Evolutionary conservation across 257 asterid species (phyloP), one percentile per base, ranked within the genome.

Genomic region (Leonotis leonurus): DNA sequence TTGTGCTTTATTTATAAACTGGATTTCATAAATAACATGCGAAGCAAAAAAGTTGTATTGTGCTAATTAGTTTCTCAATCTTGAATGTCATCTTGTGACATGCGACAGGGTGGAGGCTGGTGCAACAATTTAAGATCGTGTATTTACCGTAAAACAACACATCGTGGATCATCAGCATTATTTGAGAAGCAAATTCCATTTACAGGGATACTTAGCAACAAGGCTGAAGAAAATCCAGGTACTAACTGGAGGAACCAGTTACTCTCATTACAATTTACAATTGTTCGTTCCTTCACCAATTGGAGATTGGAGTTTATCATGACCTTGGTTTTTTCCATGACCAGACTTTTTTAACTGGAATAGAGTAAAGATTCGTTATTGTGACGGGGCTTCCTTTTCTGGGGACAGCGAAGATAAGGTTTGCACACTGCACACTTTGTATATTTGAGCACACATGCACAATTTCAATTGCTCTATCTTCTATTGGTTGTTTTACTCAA

Each of bases 41-140:
- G n/a, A n/a, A n/a, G n/a, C n/a, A n/a, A n/a, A n/a, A n/a, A n/a
- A n/a, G n/a, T n/a, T n/a, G n/a, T n/a, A n/a, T n/a, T n/a, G 3
- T n/a, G n/a, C n/a, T n/a, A n/a, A 57, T 57, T 24, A 51, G 0
- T 26, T 33, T 30, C 33, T 16, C 21, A 27, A 30, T 20, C 35
- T 16, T 16, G 18, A 46, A 54, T 21, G 61, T 53, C 44, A 59
- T 70, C 51, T n/a, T 37, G 60, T 35, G 7, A 66, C 39, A 66
- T 68, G 56, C 70, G 72, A 55, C 85, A 93, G 99, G 99, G 99
- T 69, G 99, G 99, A 74, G 99, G 99, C 35, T 93, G 99, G 99
- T 93, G 97, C 75, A 89, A 87, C 85, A 80, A 25, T 64, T 41
- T 87, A 41, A 76, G 87, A 63, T 46, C 92, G 4, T 89, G 99